A percentile compares a stretch with the other conserved stretches of the same genome.
These are phyloP conservation scores for Teratosphaeria zuluensis DNA, from an alignment of 2,329 filamentous ascomycete genomes.

Conservation along the genomic window DNA sequence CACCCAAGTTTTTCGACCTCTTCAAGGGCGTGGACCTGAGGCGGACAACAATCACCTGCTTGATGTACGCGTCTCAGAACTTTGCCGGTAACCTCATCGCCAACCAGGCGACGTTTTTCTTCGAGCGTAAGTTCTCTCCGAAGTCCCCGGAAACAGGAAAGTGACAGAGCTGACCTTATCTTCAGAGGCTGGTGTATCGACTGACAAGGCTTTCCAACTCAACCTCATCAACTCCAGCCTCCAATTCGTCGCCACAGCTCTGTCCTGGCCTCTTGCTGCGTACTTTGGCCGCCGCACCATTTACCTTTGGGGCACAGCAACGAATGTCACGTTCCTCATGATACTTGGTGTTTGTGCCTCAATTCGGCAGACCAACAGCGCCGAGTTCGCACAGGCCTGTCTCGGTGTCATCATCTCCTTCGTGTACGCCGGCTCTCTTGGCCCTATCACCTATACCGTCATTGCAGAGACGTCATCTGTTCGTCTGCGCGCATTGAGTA, in stretches of 20 bases:
- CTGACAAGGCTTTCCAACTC: constrained; percentile 27
- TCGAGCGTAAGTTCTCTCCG: constrained; percentile 36
- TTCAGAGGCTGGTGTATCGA: constrained; percentile 28
- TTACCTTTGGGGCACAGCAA: constrained; percentile 23
- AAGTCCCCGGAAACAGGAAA: neutral
- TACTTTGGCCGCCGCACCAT: constrained; percentile 30
- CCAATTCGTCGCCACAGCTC: constrained; percentile 10
- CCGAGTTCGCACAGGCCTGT: constrained; percentile 33
- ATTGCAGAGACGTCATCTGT: constrained; percentile 20
- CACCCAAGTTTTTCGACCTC: constrained; percentile 42
- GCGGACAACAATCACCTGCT: constrained; percentile 47
- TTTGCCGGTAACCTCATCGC: constrained; percentile 54
- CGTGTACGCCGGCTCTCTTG: constrained; percentile 15
- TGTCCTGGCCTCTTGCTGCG: constrained; percentile 23
- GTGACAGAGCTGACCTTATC: constrained; percentile 4
- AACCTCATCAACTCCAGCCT: constrained; percentile 20
- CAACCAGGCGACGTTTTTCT: constrained; percentile 55
- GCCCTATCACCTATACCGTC: constrained; percentile 18
- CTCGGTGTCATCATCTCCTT: constrained; percentile 42
- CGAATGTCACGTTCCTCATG: constrained; percentile 26
- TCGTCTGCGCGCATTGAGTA: constrained; percentile 17
- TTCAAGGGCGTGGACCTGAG: constrained; percentile 47
- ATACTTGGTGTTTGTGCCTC: constrained; percentile 15
- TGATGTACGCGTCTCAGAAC: constrained; percentile 51
- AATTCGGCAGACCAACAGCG: constrained; percentile 7